Evolutionary conservation across 2,329 filamentous ascomycete genomes (phyloP), one percentile per base, ranked within the genome.

Genomic region (Scedosporium boydii): DNA sequence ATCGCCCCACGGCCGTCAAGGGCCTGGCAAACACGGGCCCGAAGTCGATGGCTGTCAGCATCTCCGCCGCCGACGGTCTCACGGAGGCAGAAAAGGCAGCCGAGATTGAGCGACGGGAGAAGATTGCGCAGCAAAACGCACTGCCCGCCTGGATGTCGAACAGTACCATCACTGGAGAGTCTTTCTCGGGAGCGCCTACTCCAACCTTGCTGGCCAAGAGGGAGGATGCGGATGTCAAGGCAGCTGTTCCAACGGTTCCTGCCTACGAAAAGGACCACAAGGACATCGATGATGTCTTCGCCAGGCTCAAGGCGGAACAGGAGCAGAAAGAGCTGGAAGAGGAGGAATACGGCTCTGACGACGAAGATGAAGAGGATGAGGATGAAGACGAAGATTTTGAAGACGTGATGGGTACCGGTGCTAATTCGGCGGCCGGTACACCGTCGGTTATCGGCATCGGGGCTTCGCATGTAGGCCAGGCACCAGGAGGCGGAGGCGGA

Each of bases 81-180:
- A 84, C 85, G 10, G 86, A 87, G 67, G 87, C 86, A 59, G 86
- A 89, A 68, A 83, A 83, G 70, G 82, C 83, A 42, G 85, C 84
- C 41, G 87, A 89, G 68, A 79, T 81, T 63, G 82, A 80, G n/a
- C 80, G 81, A 56, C 87, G 86, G 70, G 86, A 87, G 69, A 84
- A 85, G 72, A 78, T 87, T 65, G 84, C 86, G 1, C 78, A 80
- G 67, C 86, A 90, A 69, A 91, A 91, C 69, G 86, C 84, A 6
- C 74, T 91, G 64, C 88, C 88, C 2, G 76, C 80, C 7, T 91
- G 88, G 87, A 89, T 90, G 75, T 84, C 85, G 0, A 83, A 87
- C 63, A 89, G 86, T 65, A 90, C 87, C 1, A 82, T 90, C 58
- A 85, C 80, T 4, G 84, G 85, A 59, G 80, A 85, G 63, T 82